Percentiles rank a stretch among this genome's conserved stretches.
Conservation (phyloP, 2,329 filamentous ascomycete species). For the Fusarium siculi region DNA sequence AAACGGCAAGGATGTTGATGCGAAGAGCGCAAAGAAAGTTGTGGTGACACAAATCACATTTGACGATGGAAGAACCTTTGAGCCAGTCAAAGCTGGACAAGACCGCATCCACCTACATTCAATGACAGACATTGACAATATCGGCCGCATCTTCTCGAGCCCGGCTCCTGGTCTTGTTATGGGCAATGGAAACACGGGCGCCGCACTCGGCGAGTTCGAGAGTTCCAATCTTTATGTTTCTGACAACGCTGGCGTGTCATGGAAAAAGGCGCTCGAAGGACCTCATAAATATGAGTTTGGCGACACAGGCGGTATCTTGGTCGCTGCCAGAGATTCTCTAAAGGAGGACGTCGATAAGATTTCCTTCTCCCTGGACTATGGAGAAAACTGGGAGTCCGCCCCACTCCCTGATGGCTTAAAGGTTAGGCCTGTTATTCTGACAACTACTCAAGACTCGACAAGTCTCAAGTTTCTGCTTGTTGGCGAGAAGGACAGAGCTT, state of each 20-base stretch:
- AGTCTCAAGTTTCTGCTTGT: constrained; percentile 90
- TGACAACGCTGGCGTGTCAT: constrained; percentile 88
- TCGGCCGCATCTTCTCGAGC: constrained; percentile 90
- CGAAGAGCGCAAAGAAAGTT: constrained; percentile 68
- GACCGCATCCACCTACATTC: constrained; percentile 89
- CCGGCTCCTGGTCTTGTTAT: constrained; percentile 93
- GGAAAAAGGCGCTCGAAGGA: constrained; percentile 78
- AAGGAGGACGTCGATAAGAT: constrained; percentile 68
- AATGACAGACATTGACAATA: constrained; percentile 83
- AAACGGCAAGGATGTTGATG: constrained; percentile 81
- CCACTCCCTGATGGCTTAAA: constrained; percentile 73
- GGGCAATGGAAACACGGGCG: constrained; percentile 91
- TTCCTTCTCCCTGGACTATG: constrained; percentile 88
- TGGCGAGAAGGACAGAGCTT: constrained; percentile 67
- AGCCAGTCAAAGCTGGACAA: constrained; percentile 74
- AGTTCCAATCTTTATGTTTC: constrained; percentile 88
- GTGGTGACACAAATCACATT: constrained; percentile 88
- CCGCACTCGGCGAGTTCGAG: constrained; percentile 73
- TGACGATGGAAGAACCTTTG: constrained; percentile 91
- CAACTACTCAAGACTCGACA: constrained; percentile 91
- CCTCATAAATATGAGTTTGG: constrained; percentile 97
- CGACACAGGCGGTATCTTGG: constrained; percentile 87
- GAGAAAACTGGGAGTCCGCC: constrained; percentile 81
- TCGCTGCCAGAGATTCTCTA: constrained; percentile 82
- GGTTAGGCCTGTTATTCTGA: constrained; percentile 78